A percentile compares a stretch with the other conserved stretches of the same genome.
Evolutionary conservation across 148 eudicot species (phyloP).

Genomic region (Vaccinium myrtillus): DNA sequence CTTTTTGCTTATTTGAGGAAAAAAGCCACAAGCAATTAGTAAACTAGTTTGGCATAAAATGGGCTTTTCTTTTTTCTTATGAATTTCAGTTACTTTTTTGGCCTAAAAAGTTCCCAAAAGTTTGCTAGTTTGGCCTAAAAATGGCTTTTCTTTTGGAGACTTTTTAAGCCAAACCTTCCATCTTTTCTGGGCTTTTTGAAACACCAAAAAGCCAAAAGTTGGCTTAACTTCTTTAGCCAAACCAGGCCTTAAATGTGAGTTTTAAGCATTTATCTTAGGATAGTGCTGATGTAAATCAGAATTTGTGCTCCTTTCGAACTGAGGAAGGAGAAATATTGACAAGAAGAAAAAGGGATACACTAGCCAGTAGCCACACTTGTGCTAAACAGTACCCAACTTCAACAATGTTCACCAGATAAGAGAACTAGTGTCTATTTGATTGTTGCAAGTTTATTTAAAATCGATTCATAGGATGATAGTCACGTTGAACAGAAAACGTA

Average conservation of each 20-base stretch:
- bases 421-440: neutral
- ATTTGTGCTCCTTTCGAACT: neutral
- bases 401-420: neutral
- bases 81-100: no score
- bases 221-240: no score
- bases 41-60: no score
- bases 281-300: neutral
- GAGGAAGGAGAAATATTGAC: neutral
- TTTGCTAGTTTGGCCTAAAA: no score
- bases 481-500: neutral
- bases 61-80: no score
- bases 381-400: neutral
- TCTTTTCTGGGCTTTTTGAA: no score
- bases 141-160: no score
- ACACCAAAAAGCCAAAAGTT: no score
- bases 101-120: no score
- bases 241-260: slow-evolving; percentile 1
- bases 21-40: no score
- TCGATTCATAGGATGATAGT: neutral
- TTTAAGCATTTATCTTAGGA: neutral
- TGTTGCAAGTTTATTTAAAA: neutral
- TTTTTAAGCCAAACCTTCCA: no score
- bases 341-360: neutral
- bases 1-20: no score
- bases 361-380: neutral